Evolutionary conservation across 1,139 yeast species (phyloP), one percentile per base, ranked within the genome.

Genomic region (Candida tetrigidarum): DNA sequence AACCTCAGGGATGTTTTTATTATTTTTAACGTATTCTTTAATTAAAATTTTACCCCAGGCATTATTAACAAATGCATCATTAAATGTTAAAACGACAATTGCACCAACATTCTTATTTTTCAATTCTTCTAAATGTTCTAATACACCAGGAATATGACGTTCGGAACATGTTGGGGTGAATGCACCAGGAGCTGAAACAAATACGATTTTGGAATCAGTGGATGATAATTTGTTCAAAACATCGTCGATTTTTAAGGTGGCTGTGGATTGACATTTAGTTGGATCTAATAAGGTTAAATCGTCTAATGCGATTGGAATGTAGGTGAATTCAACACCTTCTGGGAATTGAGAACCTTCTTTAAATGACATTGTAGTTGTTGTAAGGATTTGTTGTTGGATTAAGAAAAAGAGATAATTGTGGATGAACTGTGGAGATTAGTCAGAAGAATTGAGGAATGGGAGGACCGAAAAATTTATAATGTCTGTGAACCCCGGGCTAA

Each of bases 111-210:
- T 85, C 65, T 82, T 83, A 43, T 72, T 67, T 29, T 77, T 71
- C 52, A 86, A 71, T 49, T 83, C 77, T 10, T 60, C 64, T 46
- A 78, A 62, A 44, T 80, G 69, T 44, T 69, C 62, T 48, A 90
- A 69, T 66, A 75, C 86, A 8, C 83, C 87, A 20, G 97, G 97
- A 53, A 91, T 79, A 67, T 91, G 97, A 52, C 76, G 70, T 51
- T 82, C 87, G 18, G 95, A 83, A 69, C 97, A 90, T 3, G 96
- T 83, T 50, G 96, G 96, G 20, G 96, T 88, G 74, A 89, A 90
- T 8, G 97, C 96, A 43, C 96, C 96, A 46, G 96, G 96, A 25
- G 88, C 95, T 43, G 92, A 76, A 27, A 91, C 89, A 57, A 90
- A 73, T 38, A 87, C 81, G 35, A 87, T 73, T 52, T 78, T 80